Evolutionary conservation across 192 early-diverging fungal species (phyloP), one percentile per base, ranked within the genome.

Genomic region (Neocallimastix lanati): DNA sequence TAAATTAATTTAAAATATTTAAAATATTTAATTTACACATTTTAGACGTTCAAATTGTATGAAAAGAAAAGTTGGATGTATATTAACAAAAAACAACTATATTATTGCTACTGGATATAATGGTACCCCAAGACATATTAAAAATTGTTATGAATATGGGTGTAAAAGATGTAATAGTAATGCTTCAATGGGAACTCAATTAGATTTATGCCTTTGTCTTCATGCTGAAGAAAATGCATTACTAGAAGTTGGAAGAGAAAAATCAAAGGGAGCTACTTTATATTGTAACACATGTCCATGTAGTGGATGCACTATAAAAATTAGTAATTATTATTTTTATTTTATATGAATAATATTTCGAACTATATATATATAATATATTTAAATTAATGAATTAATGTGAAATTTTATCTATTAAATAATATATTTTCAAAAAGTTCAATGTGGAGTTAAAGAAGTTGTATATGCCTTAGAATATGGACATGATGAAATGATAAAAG

Each of bases 41-140:
- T 13, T 18, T 18, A 78, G 35, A 25, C 29, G 29, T 76, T 79
- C 28, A 28, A 21, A 27, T 81, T 76, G 83, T 86, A 99, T 99
- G 98, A 99, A 99, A 79, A 90, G 97, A 28, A 89, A 94, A 33
- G 98, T 99, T 15, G 98, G 98, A 1, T 95, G 94, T 84, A 95
- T 99, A 18, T 84, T 98, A 28, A 93, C 95, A 27, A 93, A 92
- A 78, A 92, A 98, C 77, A 88, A 84, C 36, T 87, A 94, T 76
- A 93, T 99, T 29, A 93, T 99, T 76, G 92, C 96, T 4, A 98
- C 96, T 21, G 98, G 98, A n/a, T 99, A 99, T 84, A 99, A 99
- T 81, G 98, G 98, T 2, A 98, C 96, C 11, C 97, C 98, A 28
- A 88, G 92, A 80, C 94, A 95, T 7, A 83, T 99, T 27, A 83